Base-by-base conservation (phyloP, 805 yeast species). In the Saturnispora zaruensis region DNA sequence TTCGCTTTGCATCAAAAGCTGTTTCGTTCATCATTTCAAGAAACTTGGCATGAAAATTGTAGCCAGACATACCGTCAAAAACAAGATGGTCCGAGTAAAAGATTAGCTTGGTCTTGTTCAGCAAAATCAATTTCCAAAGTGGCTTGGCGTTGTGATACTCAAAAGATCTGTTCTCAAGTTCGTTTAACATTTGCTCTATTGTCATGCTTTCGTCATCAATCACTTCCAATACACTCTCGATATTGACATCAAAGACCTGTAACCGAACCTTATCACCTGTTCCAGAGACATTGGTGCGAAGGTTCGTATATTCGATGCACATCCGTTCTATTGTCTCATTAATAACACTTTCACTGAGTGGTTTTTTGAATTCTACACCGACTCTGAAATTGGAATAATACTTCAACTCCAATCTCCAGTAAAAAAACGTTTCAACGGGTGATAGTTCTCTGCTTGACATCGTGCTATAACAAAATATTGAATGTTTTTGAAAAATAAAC, bases 1-100 rank as follows among this genome's bases (percentile, higher is more conserved):
- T 16, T 18, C n/a, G 5, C 4, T 42, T 26, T 8, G 21, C 14
- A 26, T 21, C 11, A 9, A 11, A 43, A 25, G n/a, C 16, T 11
- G 21, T 25, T 9, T n/a, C 23, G 11, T 18, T 28, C 32, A 13
- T 24, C 20, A 16, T 14, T 14, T 25, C 38, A 8, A 30, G 5
- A n/a, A 26, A 42, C 18, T 24, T 41, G 16, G 55, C 50, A 41
- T 66, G 70, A 53, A 68, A 68, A 23, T 53, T 53, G 13, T 52
- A 43, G 6, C 65, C 70, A 13, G 68, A 55, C 11, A 55, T 57
- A 3, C 72, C 73, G 53, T 69, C 73, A 40, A 66, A 61, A n/a
- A 67, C 46, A 2, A 60, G 36, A 53, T 68, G 72, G 33, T 68
- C 66, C 45, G 62, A 58, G 25, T 55, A 52, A 34, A 65, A 54